Evolutionary conservation across 2,329 filamentous ascomycete species (phyloP).

Genomic region (Microsporum canis): DNA sequence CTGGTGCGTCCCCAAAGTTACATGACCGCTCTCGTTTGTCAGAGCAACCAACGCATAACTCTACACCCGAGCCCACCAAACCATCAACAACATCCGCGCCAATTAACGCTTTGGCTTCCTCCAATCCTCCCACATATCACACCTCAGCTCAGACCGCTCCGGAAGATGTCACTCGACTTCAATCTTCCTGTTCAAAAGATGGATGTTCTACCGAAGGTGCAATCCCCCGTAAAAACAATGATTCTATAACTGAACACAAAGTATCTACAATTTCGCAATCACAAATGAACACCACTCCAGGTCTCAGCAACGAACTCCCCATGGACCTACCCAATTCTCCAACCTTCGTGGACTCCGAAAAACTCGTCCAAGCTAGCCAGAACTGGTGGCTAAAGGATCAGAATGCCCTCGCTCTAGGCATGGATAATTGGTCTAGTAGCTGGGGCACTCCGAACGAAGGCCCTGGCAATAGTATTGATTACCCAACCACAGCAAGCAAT

Average conservation of each 20-base stretch:
- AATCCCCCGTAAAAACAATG: not conserved
- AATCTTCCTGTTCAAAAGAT: not conserved
- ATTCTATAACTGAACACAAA: not conserved
- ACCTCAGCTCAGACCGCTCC: not conserved
- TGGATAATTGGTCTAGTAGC: slow-evolving; percentile 42
- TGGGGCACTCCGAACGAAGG: slow-evolving; percentile 6
- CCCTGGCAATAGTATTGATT: not conserved
- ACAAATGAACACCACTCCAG: not conserved
- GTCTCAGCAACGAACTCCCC: not conserved
- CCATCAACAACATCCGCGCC: not conserved
- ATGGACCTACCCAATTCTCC: slow-evolving; percentile 7
- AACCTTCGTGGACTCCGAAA: slow-evolving; percentile 47
- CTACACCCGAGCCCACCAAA: not conserved
- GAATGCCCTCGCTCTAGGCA: slow-evolving; percentile 47
- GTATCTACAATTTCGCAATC: not conserved
- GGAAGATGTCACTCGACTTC: not conserved
- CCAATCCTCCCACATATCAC: not conserved
- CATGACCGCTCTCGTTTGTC: slow-evolving; percentile 1
- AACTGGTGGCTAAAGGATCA: slow-evolving; percentile 57
- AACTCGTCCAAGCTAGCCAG: slow-evolving; percentile 51
- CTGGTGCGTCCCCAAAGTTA: slow-evolving; percentile 7
- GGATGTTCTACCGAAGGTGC: not conserved
- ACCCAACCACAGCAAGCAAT: not conserved
- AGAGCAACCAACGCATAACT: not conserved
- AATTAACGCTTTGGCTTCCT: not conserved